These are phyloP conservation scores for Suillus luteus DNA, from an alignment of 768 basidiomycete genomes.

Conservation along the genomic window DNA sequence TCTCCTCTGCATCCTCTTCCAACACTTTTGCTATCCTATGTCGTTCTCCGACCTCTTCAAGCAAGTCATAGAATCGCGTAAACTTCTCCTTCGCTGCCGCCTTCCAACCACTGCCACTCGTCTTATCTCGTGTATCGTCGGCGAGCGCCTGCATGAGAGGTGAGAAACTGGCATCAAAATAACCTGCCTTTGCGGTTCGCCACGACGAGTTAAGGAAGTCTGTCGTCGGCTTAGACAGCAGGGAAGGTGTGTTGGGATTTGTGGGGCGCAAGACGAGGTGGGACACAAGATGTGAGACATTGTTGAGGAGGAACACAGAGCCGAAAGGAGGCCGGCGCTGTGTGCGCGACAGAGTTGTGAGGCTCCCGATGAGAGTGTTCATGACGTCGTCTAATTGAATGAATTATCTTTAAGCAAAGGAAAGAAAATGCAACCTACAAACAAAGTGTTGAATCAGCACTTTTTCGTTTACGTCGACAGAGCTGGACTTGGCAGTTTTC, in stretches of 20 bases:
- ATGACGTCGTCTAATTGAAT: constrained; percentile 67
- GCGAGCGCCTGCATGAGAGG: constrained; percentile 67
- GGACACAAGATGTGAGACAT: constrained; percentile 67
- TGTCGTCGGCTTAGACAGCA: constrained; percentile 62
- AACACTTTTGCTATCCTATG: constrained; percentile 70
- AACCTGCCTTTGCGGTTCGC: constrained; percentile 80
- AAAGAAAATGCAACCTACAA: constrained; percentile 47
- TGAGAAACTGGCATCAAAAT: constrained; percentile 82
- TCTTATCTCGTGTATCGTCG: constrained; percentile 51
- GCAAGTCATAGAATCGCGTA: constrained; percentile 75
- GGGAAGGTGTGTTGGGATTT: constrained; percentile 44
- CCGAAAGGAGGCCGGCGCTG: constrained; percentile 65
- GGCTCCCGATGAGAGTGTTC: constrained; percentile 57
- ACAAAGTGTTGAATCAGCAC: constrained; percentile 74
- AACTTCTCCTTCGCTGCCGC: constrained; percentile 79
- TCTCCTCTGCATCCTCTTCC: constrained; percentile 66
- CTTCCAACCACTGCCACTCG: constrained; percentile 45
- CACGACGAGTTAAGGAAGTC: constrained; percentile 69
- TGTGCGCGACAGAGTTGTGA: constrained; percentile 63
- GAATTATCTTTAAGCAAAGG: not conserved
- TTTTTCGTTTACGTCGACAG: constrained; percentile 55
- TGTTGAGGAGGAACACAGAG: constrained; percentile 81
- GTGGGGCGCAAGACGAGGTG: constrained; percentile 56
- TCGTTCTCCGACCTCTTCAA: constrained; percentile 79
- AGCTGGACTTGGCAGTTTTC: constrained; percentile 39